Evolutionary conservation across 2,329 filamentous ascomycete species (phyloP).

Genomic region (Botrytis paeoniae): DNA sequence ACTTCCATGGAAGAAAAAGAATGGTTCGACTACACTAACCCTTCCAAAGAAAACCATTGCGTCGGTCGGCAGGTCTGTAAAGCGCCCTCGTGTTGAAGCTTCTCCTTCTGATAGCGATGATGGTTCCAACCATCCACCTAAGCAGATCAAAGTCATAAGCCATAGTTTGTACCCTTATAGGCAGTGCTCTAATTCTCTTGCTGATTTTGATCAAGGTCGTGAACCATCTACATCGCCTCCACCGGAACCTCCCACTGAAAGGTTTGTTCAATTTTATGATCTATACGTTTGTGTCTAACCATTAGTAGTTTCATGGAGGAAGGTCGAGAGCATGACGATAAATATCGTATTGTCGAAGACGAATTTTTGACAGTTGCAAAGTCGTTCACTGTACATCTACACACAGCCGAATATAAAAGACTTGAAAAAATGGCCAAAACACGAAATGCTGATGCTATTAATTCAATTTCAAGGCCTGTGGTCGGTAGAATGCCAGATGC

Average conservation of each 20-base stretch:
- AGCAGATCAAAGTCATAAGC: background rate
- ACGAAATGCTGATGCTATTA: conserved; percentile 50
- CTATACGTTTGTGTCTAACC: background rate
- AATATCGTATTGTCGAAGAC: conserved; percentile 81
- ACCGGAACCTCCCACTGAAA: conserved; percentile 47
- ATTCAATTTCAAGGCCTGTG: conserved; percentile 42
- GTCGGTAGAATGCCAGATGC: conserved; percentile 35
- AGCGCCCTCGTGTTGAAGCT: conserved; percentile 23
- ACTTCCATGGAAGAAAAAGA: conserved; percentile 30
- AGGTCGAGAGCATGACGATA: conserved; percentile 65
- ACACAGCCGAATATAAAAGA: conserved; percentile 72
- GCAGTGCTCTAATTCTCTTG: background rate
- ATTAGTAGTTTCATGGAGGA: conserved; percentile 52
- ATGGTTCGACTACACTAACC: conserved; percentile 13
- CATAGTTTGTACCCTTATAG: background rate
- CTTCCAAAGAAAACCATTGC: conserved; percentile 15
- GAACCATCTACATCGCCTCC: conserved; percentile 53
- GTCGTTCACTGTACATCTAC: conserved; percentile 70
- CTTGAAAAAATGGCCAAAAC: conserved; percentile 56
- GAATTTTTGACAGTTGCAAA: conserved; percentile 68
- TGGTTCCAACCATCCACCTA: background rate
- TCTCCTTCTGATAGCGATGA: conserved; percentile 5
- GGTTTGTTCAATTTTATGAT: conserved; percentile 35
- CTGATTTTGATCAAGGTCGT: conserved; percentile 25
- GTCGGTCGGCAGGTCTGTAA: conserved; percentile 16